Conservation (phyloP, 2,329 filamentous ascomycete genomes). For the Colletotrichum cereale region DNA sequence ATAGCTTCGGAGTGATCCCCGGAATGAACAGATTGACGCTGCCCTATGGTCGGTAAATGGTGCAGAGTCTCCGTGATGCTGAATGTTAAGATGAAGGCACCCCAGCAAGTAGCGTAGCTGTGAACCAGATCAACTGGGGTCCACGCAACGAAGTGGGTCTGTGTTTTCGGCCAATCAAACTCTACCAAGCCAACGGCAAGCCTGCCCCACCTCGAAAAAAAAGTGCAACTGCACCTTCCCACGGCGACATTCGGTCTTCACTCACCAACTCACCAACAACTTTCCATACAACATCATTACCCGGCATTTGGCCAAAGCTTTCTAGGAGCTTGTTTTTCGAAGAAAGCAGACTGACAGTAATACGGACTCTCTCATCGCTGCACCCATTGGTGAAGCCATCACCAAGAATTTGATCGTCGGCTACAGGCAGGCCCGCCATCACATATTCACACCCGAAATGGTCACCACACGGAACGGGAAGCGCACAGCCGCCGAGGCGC, state of each 20-base stretch:
- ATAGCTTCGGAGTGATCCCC: no score
- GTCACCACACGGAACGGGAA: constrained; percentile 40
- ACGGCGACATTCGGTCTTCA: constrained; percentile 9
- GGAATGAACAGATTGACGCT: neutral
- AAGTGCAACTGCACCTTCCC: constrained; percentile 25
- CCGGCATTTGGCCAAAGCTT: neutral
- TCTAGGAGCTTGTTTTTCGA: neutral
- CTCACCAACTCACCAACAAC: constrained; percentile 12
- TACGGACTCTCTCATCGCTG: neutral
- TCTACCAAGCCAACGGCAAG: neutral
- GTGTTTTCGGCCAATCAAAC: constrained; percentile 31
- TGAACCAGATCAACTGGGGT: constrained; percentile 11
- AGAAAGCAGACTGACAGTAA: neutral
- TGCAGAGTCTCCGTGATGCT: neutral
- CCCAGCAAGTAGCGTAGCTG: neutral
- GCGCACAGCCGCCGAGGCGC: constrained; percentile 35
- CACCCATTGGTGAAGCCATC: neutral
- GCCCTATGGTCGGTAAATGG: neutral
- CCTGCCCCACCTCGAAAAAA: constrained; percentile 35
- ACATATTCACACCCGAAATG: constrained; percentile 28
- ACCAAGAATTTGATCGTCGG: neutral
- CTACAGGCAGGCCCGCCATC: neutral
- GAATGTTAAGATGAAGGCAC: constrained; percentile 18
- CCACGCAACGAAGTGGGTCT: constrained; percentile 36
- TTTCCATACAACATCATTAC: neutral